These are phyloP conservation scores for Calocybe gambosa DNA, from an alignment of 1,284 basidiomycete species.

Conservation along the genomic window DNA sequence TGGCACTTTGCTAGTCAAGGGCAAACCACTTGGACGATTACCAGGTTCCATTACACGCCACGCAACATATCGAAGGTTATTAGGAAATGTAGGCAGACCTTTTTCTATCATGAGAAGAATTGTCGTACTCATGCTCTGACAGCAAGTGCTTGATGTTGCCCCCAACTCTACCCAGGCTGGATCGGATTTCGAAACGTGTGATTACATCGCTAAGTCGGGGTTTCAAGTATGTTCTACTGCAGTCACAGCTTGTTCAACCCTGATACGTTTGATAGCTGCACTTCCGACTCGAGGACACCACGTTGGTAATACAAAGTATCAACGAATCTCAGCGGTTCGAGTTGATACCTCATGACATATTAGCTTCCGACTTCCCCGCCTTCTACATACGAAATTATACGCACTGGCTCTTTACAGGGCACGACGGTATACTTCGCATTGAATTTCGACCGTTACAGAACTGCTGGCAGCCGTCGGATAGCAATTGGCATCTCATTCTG, in stretches of 20 bases:
- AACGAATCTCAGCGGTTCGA: background rate
- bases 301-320: background rate
- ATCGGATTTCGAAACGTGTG: slow-evolving; percentile 30
- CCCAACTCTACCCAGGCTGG: slow-evolving; percentile 25
- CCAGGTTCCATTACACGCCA: slow-evolving; percentile 27
- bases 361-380: slow-evolving; percentile 28
- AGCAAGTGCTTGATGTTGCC: slow-evolving; percentile 32
- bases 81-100: slow-evolving; percentile 19
- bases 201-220: slow-evolving; percentile 18
- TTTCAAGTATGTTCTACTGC: slow-evolving; percentile 10
- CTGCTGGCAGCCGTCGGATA: slow-evolving; percentile 15
- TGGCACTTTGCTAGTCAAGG: slow-evolving; percentile 37
- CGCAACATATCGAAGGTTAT: slow-evolving; percentile 26
- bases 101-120: background rate
- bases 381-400: slow-evolving; percentile 25
- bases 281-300: slow-evolving; percentile 9
- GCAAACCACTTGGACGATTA: slow-evolving; percentile 32
- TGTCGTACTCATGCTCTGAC: background rate
- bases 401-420: slow-evolving; percentile 28
- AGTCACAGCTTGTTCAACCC: background rate
- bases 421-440: slow-evolving; percentile 21
- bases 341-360: background rate
- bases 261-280: slow-evolving; percentile 21
- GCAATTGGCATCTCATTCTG: slow-evolving; percentile 7
- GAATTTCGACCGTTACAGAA: slow-evolving; percentile 32